Evolutionary conservation across 1,284 basidiomycete genomes (phyloP).

Genomic region (Mycena citricolor): DNA sequence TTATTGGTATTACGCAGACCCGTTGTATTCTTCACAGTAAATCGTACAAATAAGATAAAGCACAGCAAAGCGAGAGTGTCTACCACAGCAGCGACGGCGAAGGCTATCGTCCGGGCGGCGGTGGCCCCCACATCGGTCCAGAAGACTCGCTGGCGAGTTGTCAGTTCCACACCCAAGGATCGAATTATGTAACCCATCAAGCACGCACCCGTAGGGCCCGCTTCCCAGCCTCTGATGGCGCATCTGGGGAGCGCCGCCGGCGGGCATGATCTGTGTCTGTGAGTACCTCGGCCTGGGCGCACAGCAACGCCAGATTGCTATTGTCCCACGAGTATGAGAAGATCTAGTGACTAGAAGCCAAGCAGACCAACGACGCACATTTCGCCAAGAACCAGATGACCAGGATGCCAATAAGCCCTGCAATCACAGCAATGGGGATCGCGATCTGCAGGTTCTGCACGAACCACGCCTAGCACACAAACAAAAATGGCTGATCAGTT

Average conservation of each 20-base stretch:
- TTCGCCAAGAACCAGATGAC: constrained; percentile 44
- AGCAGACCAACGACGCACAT: constrained; percentile 30
- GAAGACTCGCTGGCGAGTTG: too few relatives aligned
- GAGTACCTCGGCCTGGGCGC: constrained; percentile 12
- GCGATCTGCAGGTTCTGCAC: constrained; percentile 75
- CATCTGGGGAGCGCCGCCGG: constrained; percentile 5
- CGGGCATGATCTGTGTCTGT: neutral
- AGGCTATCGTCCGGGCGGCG: too few relatives aligned
- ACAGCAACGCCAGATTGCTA: constrained; percentile 19
- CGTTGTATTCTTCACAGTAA: too few relatives aligned
- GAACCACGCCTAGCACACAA: constrained; percentile 60
- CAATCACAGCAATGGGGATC: constrained; percentile 78
- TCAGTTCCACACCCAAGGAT: too few relatives aligned
- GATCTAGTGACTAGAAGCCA: neutral
- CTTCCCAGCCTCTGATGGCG: constrained; percentile 19
- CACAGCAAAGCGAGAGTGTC: too few relatives aligned
- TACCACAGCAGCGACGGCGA: too few relatives aligned
- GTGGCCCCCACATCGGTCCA: too few relatives aligned
- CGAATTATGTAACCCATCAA: neutral
- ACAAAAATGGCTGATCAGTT: too few relatives aligned
- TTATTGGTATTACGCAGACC: too few relatives aligned
- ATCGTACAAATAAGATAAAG: too few relatives aligned
- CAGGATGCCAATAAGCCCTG: constrained; percentile 58
- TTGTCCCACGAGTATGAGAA: neutral
- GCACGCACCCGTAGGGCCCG: constrained; percentile 3